phyloP scores from a whole-genome alignment of 2,329 filamentous ascomycete species.

The Juglanconis juglandina region DNA sequence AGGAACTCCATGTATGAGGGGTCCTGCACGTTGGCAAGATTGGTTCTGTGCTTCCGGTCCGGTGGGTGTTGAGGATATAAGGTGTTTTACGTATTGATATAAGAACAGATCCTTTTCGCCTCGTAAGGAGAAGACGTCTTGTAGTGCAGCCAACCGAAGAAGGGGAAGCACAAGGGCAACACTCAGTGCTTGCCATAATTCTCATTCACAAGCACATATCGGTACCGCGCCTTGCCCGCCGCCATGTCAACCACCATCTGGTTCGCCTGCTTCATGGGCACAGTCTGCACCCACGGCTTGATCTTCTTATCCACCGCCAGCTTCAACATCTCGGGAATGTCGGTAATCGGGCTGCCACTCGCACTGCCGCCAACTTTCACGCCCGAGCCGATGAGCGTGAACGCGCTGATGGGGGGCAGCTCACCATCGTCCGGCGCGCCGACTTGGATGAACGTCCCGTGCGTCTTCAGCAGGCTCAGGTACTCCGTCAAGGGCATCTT shows the following conservation, averaged over 20 bases:
- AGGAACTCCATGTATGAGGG: too few species aligned
- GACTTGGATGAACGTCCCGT: slow-evolving; percentile 63
- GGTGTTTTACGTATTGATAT: not conserved
- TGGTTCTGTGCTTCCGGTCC: too few species aligned
- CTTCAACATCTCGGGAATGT: slow-evolving; percentile 57
- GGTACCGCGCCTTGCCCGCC: slow-evolving; percentile 47
- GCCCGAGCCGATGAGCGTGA: slow-evolving; percentile 54
- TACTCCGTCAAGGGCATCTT: slow-evolving; percentile 60
- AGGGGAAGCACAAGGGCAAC: not conserved
- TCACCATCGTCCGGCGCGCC: slow-evolving; percentile 54
- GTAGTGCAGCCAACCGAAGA: too few species aligned
- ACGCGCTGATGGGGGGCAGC: slow-evolving; percentile 46
- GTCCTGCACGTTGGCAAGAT: too few species aligned
- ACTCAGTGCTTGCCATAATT: slow-evolving; percentile 24
- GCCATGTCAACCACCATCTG: slow-evolving; percentile 54
- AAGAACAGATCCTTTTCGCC: not conserved
- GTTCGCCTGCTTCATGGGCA: slow-evolving; percentile 54
- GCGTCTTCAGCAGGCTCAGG: slow-evolving; percentile 54
- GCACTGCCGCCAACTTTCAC: slow-evolving; percentile 42
- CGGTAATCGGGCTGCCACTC: slow-evolving; percentile 43
- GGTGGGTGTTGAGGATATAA: too few species aligned
- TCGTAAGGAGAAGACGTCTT: too few species aligned
- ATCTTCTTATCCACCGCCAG: slow-evolving; percentile 55
- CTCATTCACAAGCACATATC: slow-evolving; percentile 46
- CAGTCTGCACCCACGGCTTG: slow-evolving; percentile 52